Conservation (phyloP, 2,329 filamentous ascomycete genomes). For the Penicillium brasilianum region DNA sequence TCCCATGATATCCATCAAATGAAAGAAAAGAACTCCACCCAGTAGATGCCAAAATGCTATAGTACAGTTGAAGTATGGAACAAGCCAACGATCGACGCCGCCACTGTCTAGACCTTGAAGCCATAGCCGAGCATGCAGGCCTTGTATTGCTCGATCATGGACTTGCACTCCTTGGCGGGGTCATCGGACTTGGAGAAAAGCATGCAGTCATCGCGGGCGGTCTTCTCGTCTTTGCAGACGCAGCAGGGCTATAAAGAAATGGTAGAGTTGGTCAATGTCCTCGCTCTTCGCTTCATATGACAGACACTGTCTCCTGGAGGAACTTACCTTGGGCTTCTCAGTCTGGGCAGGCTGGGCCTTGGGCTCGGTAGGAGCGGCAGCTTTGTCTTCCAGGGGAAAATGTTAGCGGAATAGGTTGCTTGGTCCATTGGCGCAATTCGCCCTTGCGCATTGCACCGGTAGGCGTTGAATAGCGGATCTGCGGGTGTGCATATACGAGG, state of each 20-base stretch:
- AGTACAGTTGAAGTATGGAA: constrained; percentile 28
- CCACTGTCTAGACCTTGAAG: constrained; percentile 64
- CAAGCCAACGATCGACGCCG: constrained; percentile 5
- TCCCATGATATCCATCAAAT: constrained; percentile 16
- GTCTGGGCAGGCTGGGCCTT: constrained; percentile 31
- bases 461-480: constrained; percentile 10
- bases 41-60: constrained; percentile 31
- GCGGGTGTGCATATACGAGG: constrained; percentile 2
- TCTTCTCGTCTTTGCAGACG: constrained; percentile 95
- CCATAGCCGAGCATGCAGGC: constrained; percentile 92
- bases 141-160: constrained; percentile 82
- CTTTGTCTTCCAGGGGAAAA: constrained; percentile 25
- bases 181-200: constrained; percentile 87
- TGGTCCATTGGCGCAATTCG: constrained; percentile 1
- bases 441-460: constrained; percentile 21
- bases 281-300: background rate
- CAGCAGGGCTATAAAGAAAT: constrained; percentile 76
- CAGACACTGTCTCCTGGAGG: background rate
- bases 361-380: constrained; percentile 25
- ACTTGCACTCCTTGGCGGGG: constrained; percentile 78
- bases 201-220: constrained; percentile 96
- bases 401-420: constrained; percentile 15
- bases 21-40: constrained; percentile 25
- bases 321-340: constrained; percentile 47
- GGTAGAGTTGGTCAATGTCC: constrained; percentile 8